Conservation (phyloP, 306 rosid species). For the Ammopiptanthus mongolicus region DNA sequence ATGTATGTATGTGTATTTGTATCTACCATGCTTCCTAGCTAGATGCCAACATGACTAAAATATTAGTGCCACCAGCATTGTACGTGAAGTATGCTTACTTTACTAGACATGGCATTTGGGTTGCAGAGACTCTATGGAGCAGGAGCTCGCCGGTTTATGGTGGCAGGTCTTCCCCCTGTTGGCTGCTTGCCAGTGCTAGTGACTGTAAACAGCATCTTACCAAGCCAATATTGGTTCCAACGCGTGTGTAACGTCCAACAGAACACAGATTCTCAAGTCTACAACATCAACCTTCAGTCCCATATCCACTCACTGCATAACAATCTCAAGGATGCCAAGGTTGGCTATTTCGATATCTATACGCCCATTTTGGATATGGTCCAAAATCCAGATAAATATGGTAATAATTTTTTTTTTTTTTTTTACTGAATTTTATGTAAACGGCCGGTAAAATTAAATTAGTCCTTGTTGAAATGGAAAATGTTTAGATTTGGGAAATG, state of each 20-base stretch:
- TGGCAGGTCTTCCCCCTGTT: slow-evolving; percentile 36
- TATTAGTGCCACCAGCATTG: no score
- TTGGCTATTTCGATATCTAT: slow-evolving; percentile 28
- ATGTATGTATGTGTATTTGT: no score
- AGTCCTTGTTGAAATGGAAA: no score
- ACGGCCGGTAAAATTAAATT: no score
- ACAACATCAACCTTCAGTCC: slow-evolving; percentile 29
- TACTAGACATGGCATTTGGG: background rate
- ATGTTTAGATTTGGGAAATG: no score
- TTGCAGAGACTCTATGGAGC: background rate
- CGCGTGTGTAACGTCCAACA: slow-evolving; percentile 23
- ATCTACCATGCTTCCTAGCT: no score
- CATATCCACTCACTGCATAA: background rate
- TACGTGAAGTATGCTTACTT: no score
- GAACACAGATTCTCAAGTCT: slow-evolving; percentile 15
- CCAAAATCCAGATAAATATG: slow-evolving; percentile 19
- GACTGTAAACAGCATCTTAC: slow-evolving; percentile 10
- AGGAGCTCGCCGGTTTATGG: slow-evolving; percentile 26
- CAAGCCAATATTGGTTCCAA: background rate
- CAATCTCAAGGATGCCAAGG: slow-evolving; percentile 1
- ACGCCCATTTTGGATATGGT: slow-evolving; percentile 27
- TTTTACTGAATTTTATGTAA: background rate
- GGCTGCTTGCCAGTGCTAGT: slow-evolving; percentile 33
- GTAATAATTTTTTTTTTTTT: no score
- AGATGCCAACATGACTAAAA: no score